Base-by-base conservation (phyloP, 108 stramenopile species). In the Cyclotella baltica region DNA sequence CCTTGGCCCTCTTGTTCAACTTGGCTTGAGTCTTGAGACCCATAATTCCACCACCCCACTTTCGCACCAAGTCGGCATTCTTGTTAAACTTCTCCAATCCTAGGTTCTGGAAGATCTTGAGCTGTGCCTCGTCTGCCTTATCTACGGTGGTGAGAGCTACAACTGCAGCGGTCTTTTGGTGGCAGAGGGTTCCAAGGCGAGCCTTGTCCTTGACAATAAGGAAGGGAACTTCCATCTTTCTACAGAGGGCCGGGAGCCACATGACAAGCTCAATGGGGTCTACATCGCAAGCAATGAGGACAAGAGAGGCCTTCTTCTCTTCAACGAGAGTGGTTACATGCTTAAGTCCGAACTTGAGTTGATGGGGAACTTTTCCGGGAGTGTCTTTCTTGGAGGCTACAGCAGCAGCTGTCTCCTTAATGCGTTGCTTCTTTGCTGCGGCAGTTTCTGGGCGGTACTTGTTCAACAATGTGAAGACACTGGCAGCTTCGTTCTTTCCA, bases 31-130 rank as follows among this genome's bases (percentile, higher is more conserved):
- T 99, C 97, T 98, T 98, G 80, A 99, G 94, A 80, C 99, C 99
- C 99, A 99, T 99, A 86, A 98, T 92, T 76, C 99, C 99, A 47
- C 98, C 99, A 72, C 99, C 98, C 98, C 98, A 99, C 88, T 98
- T 98, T 37, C 97, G 88, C 72, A 93, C 67, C 37, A 92, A 64
- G 0, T 90, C 90, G 51, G 88, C 51, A 80, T 98, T 98, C 86
- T 98, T 89, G 90, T 99, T 99, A 96, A 93, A 99, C 90, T 97
- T 95, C 71, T 97, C 95, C 67, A 65, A 88, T 73, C 89, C 98
- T 46, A 93, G 74, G 30, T 91, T 83, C 73, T 85, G 67, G 40
- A 99, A 89, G 62, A 91, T 81, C 58, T 88, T 80, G 34, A 99
- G 82, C 68, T 94, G 95, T 40, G 89, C 76, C 40, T 88, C 83